Percentiles rank a stretch among this genome's conserved stretches.
Conservation (phyloP, 805 yeast genomes). For the Nakazawaea pomicola region DNA sequence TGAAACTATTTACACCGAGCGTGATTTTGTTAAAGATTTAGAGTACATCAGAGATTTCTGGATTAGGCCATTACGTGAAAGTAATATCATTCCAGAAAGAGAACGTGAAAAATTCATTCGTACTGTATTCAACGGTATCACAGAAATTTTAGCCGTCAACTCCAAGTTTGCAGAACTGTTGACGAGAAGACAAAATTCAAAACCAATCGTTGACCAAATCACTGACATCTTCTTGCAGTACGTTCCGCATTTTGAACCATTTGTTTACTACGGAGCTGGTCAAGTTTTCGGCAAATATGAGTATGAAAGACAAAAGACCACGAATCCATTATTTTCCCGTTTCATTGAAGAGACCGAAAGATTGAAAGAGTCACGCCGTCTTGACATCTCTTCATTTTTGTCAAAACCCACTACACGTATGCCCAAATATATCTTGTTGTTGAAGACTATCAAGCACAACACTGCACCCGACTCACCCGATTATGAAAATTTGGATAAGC, state of each 20-base stretch:
- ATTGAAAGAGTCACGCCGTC: constrained; percentile 77
- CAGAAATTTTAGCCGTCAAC: constrained; percentile 81
- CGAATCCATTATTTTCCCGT: constrained; percentile 86
- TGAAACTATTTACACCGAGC: constrained; percentile 89
- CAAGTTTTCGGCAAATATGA: constrained; percentile 94
- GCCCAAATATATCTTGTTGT: constrained; percentile 84
- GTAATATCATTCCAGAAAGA: constrained; percentile 80
- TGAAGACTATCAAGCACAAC: constrained; percentile 76
- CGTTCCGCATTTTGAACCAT: constrained; percentile 87
- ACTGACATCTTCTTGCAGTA: constrained; percentile 85
- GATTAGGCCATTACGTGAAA: constrained; percentile 84
- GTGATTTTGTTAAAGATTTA: constrained; percentile 91
- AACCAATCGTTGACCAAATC: constrained; percentile 77
- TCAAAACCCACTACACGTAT: constrained; percentile 96
- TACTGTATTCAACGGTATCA: constrained; percentile 86
- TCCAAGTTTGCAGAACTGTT: constrained; percentile 84
- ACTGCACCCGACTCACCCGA: constrained; percentile 78
- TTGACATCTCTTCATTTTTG: constrained; percentile 87
- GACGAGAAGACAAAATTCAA: constrained; percentile 78
- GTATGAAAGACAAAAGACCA: constrained; percentile 88
- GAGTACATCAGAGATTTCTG: constrained; percentile 92
- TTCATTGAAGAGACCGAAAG: constrained; percentile 89
- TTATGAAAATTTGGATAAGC: constrained; percentile 59
- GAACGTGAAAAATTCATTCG: constrained; percentile 89
- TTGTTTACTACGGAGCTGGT: constrained; percentile 88